phyloP scores from a whole-genome alignment of 1,284 basidiomycete species.

The Ganoderma lingzhi region DNA sequence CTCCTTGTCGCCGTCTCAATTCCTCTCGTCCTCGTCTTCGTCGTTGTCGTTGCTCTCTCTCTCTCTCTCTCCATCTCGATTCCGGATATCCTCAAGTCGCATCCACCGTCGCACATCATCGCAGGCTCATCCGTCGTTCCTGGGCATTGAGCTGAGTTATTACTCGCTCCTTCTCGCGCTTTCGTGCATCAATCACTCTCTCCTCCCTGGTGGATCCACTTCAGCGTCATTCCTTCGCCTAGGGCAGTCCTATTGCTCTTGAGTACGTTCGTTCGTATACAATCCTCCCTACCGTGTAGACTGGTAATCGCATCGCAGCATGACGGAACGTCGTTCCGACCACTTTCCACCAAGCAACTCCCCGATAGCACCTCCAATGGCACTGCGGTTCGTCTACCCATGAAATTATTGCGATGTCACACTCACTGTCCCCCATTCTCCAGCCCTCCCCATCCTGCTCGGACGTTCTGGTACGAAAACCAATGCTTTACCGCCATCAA shows the following conservation, averaged over 20 bases:
- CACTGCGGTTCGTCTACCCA: background rate
- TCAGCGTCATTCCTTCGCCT: background rate
- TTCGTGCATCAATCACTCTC: background rate
- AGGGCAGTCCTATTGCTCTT: background rate
- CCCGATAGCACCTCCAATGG: background rate
- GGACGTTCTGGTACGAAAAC: background rate
- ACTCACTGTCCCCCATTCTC: background rate
- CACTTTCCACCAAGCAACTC: background rate
- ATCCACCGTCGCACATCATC: too few relatives aligned
- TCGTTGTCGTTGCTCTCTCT: too few relatives aligned
- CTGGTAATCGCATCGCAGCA: background rate
- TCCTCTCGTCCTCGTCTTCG: too few relatives aligned
- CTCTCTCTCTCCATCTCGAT: too few relatives aligned
- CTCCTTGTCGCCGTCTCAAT: too few relatives aligned
- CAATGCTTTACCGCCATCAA: slow-evolving; percentile 1
- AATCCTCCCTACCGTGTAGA: background rate
- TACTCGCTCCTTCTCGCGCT: too few relatives aligned
- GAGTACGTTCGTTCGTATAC: background rate
- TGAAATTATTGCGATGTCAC: background rate
- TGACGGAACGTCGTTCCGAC: background rate
- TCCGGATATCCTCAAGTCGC: too few relatives aligned
- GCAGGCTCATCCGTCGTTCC: too few relatives aligned
- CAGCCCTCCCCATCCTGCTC: background rate
- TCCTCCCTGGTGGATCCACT: background rate
- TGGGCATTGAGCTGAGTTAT: too few relatives aligned